These are phyloP conservation scores for Epichloe gansuensis DNA, from an alignment of 2,329 filamentous ascomycete genomes.

Conservation along the genomic window DNA sequence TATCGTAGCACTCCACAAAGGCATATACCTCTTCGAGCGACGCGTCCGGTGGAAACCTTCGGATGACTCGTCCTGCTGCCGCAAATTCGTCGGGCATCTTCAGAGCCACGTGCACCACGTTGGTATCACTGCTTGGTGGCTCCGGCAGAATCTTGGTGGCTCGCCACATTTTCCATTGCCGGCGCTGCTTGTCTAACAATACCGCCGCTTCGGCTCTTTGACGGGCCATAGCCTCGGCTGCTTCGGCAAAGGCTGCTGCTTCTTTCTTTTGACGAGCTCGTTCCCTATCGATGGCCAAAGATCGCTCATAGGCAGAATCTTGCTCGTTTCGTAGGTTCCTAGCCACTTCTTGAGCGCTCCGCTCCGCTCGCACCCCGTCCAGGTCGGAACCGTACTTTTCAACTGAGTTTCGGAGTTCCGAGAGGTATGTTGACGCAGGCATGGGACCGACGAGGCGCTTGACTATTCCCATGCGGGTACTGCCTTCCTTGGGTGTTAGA, in stretches of 20 bases:
- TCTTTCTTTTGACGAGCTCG: conserved; percentile 65
- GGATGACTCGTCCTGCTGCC: conserved; percentile 62
- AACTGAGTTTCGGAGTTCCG: conserved; percentile 63
- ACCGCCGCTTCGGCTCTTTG: conserved; percentile 50
- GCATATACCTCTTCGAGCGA: conserved; percentile 84
- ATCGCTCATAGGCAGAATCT: conserved; percentile 87
- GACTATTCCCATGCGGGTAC: conserved; percentile 82
- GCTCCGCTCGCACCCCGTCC: conserved; percentile 59
- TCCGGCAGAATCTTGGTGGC: conserved; percentile 55
- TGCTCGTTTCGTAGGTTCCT: conserved; percentile 76
- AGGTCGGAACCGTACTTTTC: conserved; percentile 66
- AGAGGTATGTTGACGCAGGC: conserved; percentile 56
- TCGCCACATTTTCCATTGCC: conserved; percentile 75
- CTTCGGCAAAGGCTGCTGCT: conserved; percentile 58
- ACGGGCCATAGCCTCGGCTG: conserved; percentile 50
- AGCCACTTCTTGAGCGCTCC: conserved; percentile 70
- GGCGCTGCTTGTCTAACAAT: conserved; percentile 29
- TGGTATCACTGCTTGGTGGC: conserved; percentile 48
- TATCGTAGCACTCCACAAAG: conserved; percentile 82
- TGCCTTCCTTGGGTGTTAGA: conserved; percentile 73
- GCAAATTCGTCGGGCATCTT: conserved; percentile 44
- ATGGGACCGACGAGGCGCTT: conserved; percentile 65
- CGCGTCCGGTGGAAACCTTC: conserved; percentile 58
- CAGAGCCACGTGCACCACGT: conserved; percentile 58
- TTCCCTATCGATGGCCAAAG: conserved; percentile 76